phyloP scores from a whole-genome alignment of 805 yeast genomes.

The Cyberlindnera petersonii region DNA sequence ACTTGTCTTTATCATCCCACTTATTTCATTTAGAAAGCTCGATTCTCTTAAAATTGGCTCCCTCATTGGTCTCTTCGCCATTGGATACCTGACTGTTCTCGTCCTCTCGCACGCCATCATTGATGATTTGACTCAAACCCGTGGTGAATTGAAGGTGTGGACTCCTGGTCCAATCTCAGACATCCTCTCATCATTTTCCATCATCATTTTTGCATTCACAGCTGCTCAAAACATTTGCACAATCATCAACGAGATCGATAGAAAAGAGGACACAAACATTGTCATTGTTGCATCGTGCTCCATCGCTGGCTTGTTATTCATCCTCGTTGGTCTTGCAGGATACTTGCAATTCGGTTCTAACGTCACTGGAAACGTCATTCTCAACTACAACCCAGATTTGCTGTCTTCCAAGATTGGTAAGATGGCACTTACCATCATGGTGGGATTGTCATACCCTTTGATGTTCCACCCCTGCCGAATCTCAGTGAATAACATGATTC shows the following conservation, averaged over 20 bases:
- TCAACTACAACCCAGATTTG: conserved; percentile 58
- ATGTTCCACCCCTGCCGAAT: conserved; percentile 81
- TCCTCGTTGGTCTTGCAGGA: conserved; percentile 63
- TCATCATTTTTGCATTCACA: conserved; percentile 75
- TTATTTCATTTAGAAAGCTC: conserved; percentile 55
- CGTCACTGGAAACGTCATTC: conserved; percentile 62
- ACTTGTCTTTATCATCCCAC: conserved; percentile 53
- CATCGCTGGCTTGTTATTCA: conserved; percentile 54
- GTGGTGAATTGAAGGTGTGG: conserved; percentile 41
- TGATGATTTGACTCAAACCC: conserved; percentile 40
- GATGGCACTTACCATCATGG: conserved; percentile 64
- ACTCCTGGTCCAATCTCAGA: conserved; percentile 41
- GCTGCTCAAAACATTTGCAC: conserved; percentile 81
- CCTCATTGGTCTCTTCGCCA: conserved; percentile 62
- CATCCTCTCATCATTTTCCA: conserved; percentile 61
- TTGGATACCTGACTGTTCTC: conserved; percentile 55
- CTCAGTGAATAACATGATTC: conserved; percentile 61
- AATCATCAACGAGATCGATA: conserved; percentile 63
- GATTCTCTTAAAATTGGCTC: conserved; percentile 71
- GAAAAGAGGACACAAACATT: conserved; percentile 48
- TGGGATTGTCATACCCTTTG: conserved; percentile 70
- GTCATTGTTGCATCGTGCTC: conserved; percentile 47
- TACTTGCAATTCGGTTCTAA: conserved; percentile 69
- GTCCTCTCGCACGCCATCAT: conserved; percentile 48
- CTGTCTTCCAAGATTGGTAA: conserved; percentile 50